phyloP scores from a whole-genome alignment of 257 asterid species.

The Mitragyna speciosa region DNA sequence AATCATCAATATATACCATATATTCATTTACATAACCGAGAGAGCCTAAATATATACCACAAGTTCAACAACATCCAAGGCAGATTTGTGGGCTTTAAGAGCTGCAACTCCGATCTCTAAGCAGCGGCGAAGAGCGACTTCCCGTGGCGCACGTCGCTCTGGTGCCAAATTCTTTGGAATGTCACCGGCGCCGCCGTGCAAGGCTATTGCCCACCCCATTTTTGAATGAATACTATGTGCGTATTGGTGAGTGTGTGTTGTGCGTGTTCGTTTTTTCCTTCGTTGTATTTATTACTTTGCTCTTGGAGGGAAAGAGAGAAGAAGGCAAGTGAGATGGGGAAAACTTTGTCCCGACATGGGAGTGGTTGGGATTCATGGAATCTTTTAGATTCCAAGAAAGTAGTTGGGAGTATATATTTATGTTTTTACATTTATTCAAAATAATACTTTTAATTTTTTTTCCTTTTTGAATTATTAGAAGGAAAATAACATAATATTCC shows the following conservation, averaged over 20 bases:
- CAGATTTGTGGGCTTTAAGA: constrained; percentile 63
- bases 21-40: not conserved
- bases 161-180: constrained; percentile 62
- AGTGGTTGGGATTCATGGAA: no score
- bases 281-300: not conserved
- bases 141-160: constrained; percentile 67
- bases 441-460: no score
- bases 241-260: not conserved
- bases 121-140: constrained; percentile 65
- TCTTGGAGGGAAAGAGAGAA: not conserved
- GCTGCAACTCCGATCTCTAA: constrained; percentile 78
- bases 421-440: no score
- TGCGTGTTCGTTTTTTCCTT: not conserved
- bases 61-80: constrained; percentile 86
- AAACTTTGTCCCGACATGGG: no score
- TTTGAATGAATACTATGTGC: no score
- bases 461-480: no score
- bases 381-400: no score
- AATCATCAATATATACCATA: not conserved
- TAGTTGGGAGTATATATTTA: no score
- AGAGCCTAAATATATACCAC: constrained; percentile 43
- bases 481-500: no score
- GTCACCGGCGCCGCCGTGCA: constrained; percentile 96
- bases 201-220: constrained; percentile 98
- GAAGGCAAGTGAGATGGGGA: no score